Evolutionary conservation across 2,329 filamentous ascomycete genomes (phyloP), one percentile per base, ranked within the genome.

Genomic region (Xylariaceae sp.): DNA sequence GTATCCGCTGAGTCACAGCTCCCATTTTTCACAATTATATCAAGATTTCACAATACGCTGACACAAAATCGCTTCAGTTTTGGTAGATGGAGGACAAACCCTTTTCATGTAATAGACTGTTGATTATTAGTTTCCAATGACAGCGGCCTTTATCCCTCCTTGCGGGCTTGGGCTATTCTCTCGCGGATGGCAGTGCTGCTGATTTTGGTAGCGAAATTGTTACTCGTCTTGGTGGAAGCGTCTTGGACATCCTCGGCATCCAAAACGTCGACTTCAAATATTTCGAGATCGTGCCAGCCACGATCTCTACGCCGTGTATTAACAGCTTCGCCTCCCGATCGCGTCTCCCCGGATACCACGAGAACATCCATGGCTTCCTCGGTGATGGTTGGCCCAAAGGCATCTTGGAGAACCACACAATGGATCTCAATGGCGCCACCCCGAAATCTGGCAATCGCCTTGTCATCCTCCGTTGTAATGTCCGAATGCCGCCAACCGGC

Each of bases 191-290:
- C 87, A 0, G 91, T 95, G 72, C 91, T 96, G 75, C 91, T 95
- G 63, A 96, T 88, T 74, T 96, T 97, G 58, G 81, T 80, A 30
- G 85, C 82, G 71, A 95, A 96, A 60, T 80, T 78, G 54, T 84
- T 80, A 9, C 84, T 80, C 6, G 68, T 74, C 60, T 71, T 73
- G n/a, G 63, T 70, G 40, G 63, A 68, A 42, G 64, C 65, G 1
- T 75, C 73, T n/a, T 75, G 71, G 43, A 77, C 74, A 50, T 83
- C 81, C 40, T 80, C 77, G 2, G 84, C 80, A 70, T 92, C 87
- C 12, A 99, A 78, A 11, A 97, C 89, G 65, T 94, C 89, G 31
- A 97, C 89, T 68, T 95, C 91, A 64, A 90, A 96, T 0, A 95
- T 81, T 30, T 90, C 84, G 40, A 99, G 75, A 29, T 76, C 71